These are phyloP conservation scores for Eustoma russellianum DNA, from an alignment of 257 asterid species.

Conservation along the genomic window DNA sequence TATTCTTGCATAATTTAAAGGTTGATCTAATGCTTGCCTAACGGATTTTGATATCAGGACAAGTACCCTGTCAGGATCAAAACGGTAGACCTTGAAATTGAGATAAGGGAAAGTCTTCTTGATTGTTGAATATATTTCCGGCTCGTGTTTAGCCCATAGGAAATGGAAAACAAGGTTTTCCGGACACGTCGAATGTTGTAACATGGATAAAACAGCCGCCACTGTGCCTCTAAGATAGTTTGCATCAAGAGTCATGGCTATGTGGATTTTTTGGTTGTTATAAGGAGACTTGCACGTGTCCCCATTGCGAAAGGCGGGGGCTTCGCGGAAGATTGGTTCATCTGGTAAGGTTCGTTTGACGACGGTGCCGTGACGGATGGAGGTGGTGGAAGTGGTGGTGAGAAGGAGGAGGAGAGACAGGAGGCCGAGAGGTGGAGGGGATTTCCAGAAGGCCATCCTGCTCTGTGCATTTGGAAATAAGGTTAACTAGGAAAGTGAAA, in stretches of 20 bases:
- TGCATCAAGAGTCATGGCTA: constrained; percentile 68
- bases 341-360: constrained; percentile 6
- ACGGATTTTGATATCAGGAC: constrained; percentile 59
- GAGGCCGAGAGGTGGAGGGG: constrained; percentile 40
- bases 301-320: constrained; percentile 60
- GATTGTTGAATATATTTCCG: constrained; percentile 36
- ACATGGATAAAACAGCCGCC: constrained; percentile 61
- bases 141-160: constrained; percentile 27
- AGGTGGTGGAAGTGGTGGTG: constrained; percentile 9
- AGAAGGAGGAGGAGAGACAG: constrained; percentile 43
- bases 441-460: constrained; percentile 67
- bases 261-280: constrained; percentile 25
- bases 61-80: constrained; percentile 26
- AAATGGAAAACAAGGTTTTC: constrained; percentile 53
- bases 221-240: constrained; percentile 61
- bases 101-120: constrained; percentile 51
- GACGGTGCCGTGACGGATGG: constrained; percentile 10
- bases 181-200: constrained; percentile 60
- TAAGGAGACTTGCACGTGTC: constrained; percentile 19
- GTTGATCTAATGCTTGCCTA: constrained; percentile 63
- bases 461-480: constrained; percentile 25
- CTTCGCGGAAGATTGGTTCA: constrained; percentile 42
- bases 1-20: constrained; percentile 52
- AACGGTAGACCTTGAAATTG: constrained; percentile 39
- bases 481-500: constrained; percentile 15